These are phyloP conservation scores for Albatrellus ellisii DNA, from an alignment of 768 basidiomycete genomes.

Conservation along the genomic window DNA sequence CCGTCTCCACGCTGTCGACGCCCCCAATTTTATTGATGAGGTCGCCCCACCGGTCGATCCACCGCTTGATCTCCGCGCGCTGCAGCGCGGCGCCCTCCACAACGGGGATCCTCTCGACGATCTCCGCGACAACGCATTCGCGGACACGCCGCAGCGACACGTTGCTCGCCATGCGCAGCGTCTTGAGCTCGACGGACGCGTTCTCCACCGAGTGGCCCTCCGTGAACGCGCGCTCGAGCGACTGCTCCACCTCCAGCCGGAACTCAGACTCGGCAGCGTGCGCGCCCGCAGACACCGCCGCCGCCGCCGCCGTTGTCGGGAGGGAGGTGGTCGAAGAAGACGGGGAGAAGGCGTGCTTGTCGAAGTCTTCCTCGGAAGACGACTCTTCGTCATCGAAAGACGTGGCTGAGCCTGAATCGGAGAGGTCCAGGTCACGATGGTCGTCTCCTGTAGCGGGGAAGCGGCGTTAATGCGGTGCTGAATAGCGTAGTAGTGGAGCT, in stretches of 20 bases:
- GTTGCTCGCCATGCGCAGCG: slow-evolving; percentile 93
- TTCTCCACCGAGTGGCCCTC: slow-evolving; percentile 90
- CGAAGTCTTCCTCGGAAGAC: slow-evolving; percentile 19
- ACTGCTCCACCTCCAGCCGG: slow-evolving; percentile 60
- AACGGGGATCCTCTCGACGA: slow-evolving; percentile 61
- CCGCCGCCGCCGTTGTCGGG: slow-evolving; percentile 27
- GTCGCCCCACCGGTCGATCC: slow-evolving; percentile 71
- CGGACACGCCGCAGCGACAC: slow-evolving; percentile 77
- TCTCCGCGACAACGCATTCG: slow-evolving; percentile 77
- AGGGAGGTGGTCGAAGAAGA: slow-evolving; percentile 37
- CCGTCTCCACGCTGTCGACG: slow-evolving; percentile 68
- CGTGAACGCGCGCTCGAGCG: slow-evolving; percentile 82
- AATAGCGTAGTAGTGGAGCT: neutral
- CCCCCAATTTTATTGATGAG: slow-evolving; percentile 76
- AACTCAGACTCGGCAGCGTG: slow-evolving; percentile 55
- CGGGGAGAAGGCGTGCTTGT: slow-evolving; percentile 25
- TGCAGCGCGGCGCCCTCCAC: slow-evolving; percentile 44
- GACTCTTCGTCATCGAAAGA: slow-evolving; percentile 37
- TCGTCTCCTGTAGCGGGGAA: slow-evolving; percentile 35
- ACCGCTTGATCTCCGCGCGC: slow-evolving; percentile 46
- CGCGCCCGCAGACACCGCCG: slow-evolving; percentile 21
- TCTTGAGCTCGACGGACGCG: slow-evolving; percentile 89
- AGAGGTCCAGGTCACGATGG: slow-evolving; percentile 46
- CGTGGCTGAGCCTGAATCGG: slow-evolving; percentile 44
- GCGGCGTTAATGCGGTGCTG: neutral